phyloP scores from a whole-genome alignment of 2,329 filamentous ascomycete species.

The Ascomycota sp. region DNA sequence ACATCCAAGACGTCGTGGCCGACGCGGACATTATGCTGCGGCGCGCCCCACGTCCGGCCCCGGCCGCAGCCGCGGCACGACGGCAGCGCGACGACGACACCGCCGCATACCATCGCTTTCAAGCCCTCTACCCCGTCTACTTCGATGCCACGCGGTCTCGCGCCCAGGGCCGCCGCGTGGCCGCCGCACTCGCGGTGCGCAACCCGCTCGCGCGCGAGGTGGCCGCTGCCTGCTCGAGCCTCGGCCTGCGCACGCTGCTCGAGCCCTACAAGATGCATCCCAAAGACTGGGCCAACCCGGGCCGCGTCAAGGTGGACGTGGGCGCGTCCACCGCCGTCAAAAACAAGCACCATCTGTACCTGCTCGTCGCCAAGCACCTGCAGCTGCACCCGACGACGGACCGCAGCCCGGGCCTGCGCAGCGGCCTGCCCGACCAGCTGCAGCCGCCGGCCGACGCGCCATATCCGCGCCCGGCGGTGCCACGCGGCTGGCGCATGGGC shows the following conservation, averaged over 20 bases:
- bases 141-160: conserved; percentile 63
- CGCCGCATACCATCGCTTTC: conserved; percentile 49
- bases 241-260: conserved; percentile 56
- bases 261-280: conserved; percentile 87
- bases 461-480: conserved; percentile 53
- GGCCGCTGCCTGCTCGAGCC: conserved; percentile 57
- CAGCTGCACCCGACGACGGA: conserved; percentile 59
- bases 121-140: conserved; percentile 89
- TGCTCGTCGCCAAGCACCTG: conserved; percentile 59
- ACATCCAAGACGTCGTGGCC: conserved; percentile 48
- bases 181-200: conserved; percentile 47
- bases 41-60: conserved; percentile 11
- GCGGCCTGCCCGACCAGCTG: conserved; percentile 55
- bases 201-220: conserved; percentile 84
- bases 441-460: conserved; percentile 39
- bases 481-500: conserved; percentile 80
- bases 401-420: conserved; percentile 42
- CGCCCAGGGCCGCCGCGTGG: conserved; percentile 64
- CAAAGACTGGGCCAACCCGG: conserved; percentile 94
- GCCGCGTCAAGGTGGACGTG: conserved; percentile 62
- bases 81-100: conserved; percentile 21
- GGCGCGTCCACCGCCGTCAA: conserved; percentile 29
- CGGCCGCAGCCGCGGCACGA: conserved; percentile 3
- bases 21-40: conserved; percentile 35
- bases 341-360: conserved; percentile 74